Evolutionary conservation across 2,329 filamentous ascomycete species (phyloP), one percentile per base, ranked within the genome.

Genomic region (Coleophoma eucalyptorum): DNA sequence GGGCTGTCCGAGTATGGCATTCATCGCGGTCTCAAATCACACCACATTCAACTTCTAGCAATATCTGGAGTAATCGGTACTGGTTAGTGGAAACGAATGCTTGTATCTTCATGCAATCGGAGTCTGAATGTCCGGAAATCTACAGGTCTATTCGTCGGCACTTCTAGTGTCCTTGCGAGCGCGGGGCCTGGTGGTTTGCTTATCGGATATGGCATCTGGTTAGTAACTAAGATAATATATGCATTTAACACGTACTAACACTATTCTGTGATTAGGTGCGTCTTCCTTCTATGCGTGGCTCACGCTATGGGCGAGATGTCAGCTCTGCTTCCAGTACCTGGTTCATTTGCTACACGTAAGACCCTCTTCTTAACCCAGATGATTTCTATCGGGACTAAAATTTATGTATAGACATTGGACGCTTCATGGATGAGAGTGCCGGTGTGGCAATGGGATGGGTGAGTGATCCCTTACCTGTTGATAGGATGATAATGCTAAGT

Each of bases 51-150:
- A 46, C 71, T 72, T 48, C 65, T 72, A 43, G 70, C 69, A 2
- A 58, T 72, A 0, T 69, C 67, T 8, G 69, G 70, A 18, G 69
- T 69, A 43, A 70, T 74, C 38, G 71, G 72, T 16, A 73, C 71
- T 1, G 71, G 72, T 1, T 16, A 37, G 34, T 37, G 13, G 34
- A 13, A 37, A 3, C 16, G 13, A 6, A 12, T 37, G 13, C 13
- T 37, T 37, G 34, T 6, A 16, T 4, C 13, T 4, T 16, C 13
- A 37, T 12, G 3, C 13, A 16, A 37, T 6, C 6, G 16, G 34
- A 12, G 16, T 37, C 34, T 37, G 16, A 37, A n/a, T 4, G 13
- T 37, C 34, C 4, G 13, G 13, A 12, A 13, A 12, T 13, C 16
- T 6, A 37, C 5, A 37, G 34, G 34, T 37, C 65, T 74, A 15